A percentile compares a stretch with the other conserved stretches of the same genome.
phyloP scores from a whole-genome alignment of 2,329 filamentous ascomycete species.

The Stylonectria norvegica region DNA sequence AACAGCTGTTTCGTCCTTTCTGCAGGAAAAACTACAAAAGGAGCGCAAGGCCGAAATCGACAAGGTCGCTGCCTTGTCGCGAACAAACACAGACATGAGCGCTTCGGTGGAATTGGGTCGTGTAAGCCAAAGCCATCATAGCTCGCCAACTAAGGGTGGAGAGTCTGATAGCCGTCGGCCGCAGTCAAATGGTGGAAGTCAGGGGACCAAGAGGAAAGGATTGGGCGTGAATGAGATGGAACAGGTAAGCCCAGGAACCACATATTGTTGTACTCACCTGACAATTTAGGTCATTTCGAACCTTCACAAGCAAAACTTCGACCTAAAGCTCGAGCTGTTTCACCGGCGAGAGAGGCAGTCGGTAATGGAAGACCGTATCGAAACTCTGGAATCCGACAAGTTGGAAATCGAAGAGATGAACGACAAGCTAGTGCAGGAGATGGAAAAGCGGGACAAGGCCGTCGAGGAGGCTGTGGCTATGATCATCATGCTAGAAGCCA shows the following conservation, averaged over 20 bases:
- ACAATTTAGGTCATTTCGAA: conserved; percentile 57
- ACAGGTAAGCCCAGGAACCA: conserved; percentile 45
- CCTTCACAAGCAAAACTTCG: conserved; percentile 73
- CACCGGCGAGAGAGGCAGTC: conserved; percentile 64
- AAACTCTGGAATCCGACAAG: conserved; percentile 52
- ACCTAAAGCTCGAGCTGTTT: conserved; percentile 69
- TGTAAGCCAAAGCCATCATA: conserved; percentile 33
- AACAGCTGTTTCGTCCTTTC: conserved; percentile 45
- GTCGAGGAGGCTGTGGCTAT: conserved; percentile 67
- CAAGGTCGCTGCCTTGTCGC: conserved; percentile 33
- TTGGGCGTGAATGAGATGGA: conserved; percentile 68
- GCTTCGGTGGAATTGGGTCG: conserved; percentile 38
- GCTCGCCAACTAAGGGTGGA: conserved; percentile 38
- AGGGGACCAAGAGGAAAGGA: conserved; percentile 46
- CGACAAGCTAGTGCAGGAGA: conserved; percentile 54
- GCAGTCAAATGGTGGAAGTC: conserved; percentile 40
- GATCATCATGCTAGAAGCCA: conserved; percentile 63
- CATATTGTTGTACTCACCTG: not conserved
- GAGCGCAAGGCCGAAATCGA: conserved; percentile 50
- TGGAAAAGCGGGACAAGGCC: conserved; percentile 67
- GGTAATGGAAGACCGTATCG: conserved; percentile 55
- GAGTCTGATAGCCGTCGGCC: conserved; percentile 38
- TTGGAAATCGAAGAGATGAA: conserved; percentile 56
- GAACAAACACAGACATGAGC: conserved; percentile 36
- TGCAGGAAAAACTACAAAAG: conserved; percentile 54